Evolutionary conservation across 2,329 filamentous ascomycete genomes (phyloP).

Genomic region (Escovopsis sp.): DNA sequence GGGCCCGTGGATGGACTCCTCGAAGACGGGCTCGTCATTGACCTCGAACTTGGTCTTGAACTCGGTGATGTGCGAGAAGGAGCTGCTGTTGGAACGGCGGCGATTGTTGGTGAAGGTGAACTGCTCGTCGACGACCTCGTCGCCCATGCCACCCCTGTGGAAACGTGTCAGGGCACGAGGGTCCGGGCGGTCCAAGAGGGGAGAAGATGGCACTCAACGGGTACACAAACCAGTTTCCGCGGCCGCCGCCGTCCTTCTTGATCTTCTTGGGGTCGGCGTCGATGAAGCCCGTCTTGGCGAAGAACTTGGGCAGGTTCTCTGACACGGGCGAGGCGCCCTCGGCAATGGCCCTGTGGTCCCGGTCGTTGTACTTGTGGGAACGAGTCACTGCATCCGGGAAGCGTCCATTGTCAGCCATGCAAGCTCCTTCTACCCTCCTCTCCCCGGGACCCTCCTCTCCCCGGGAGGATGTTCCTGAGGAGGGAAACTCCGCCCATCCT

Average conservation of each 20-base stretch:
- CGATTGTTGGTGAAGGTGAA: slow-evolving; percentile 77
- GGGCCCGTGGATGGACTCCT: slow-evolving; percentile 67
- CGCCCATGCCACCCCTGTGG: slow-evolving; percentile 63
- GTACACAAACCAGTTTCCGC: slow-evolving; percentile 72
- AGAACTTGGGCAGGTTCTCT: slow-evolving; percentile 77
- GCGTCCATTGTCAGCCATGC: slow-evolving; percentile 1
- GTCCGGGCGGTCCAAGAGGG: not conserved
- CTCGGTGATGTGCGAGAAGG: slow-evolving; percentile 52
- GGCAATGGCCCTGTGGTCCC: slow-evolving; percentile 67
- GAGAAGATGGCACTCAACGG: no score
- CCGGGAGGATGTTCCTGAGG: no score
- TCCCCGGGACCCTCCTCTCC: no score
- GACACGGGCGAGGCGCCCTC: slow-evolving; percentile 55
- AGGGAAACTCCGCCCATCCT: no score
- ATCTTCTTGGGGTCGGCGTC: slow-evolving; percentile 80
- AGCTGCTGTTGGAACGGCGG: slow-evolving; percentile 84
- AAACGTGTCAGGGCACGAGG: not conserved
- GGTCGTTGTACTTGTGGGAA: slow-evolving; percentile 89
- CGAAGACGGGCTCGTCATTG: slow-evolving; percentile 84
- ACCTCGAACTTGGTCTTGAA: slow-evolving; percentile 97
- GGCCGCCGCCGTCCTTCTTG: slow-evolving; percentile 91
- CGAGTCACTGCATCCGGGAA: slow-evolving; percentile 69
- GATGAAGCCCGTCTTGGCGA: slow-evolving; percentile 70
- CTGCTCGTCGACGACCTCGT: slow-evolving; percentile 69
- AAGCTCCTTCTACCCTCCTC: not conserved